Evolutionary conservation across 2,329 filamentous ascomycete genomes (phyloP).

Genomic region (Tolypocladium amazonense): DNA sequence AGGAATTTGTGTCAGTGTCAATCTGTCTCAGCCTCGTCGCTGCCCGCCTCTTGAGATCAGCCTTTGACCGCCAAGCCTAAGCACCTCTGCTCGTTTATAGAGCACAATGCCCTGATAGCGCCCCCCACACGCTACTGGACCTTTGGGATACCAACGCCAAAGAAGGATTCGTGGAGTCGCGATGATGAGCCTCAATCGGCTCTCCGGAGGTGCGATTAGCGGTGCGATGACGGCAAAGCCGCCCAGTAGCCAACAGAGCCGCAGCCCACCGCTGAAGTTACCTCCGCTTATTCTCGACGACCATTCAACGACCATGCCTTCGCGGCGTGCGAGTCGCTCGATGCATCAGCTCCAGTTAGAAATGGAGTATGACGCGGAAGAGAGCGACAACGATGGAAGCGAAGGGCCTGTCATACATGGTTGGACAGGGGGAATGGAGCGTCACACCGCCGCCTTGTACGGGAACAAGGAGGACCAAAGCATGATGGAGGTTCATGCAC

Average conservation of each 20-base stretch:
- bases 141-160: neutral
- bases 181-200: neutral
- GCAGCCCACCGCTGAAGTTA: slow-evolving; percentile 3
- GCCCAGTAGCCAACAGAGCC: neutral
- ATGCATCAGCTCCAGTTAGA: slow-evolving; percentile 13
- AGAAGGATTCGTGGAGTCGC: neutral
- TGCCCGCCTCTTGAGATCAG: neutral
- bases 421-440: slow-evolving; percentile 5
- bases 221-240: neutral
- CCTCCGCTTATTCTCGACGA: slow-evolving; percentile 8
- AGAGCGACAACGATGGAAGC: slow-evolving; percentile 8
- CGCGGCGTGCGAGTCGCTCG: slow-evolving; percentile 4
- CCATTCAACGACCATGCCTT: slow-evolving; percentile 3
- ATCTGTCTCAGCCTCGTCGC: neutral
- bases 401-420: slow-evolving; percentile 5
- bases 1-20: neutral
- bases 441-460: slow-evolving; percentile 2
- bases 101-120: neutral
- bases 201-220: neutral
- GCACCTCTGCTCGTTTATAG: neutral
- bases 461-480: slow-evolving; percentile 4
- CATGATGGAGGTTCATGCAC: slow-evolving; percentile 9
- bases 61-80: neutral
- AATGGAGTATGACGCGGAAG: slow-evolving; percentile 11
- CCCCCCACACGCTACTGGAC: neutral